Conservation (phyloP, 1,139 yeast genomes). For the Hyphopichia khmerensis region DNA sequence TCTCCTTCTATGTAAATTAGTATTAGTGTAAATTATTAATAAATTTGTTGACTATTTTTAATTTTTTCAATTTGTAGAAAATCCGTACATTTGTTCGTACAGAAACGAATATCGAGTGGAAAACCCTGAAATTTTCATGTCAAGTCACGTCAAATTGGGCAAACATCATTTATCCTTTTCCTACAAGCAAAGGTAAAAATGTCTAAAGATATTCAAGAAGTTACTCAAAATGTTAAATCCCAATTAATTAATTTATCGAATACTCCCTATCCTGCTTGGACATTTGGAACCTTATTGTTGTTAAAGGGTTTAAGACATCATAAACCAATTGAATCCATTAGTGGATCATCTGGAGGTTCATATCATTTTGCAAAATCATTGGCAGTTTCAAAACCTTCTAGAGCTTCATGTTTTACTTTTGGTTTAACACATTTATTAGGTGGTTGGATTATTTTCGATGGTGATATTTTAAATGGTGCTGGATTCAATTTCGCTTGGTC, state of each 20-base stretch:
- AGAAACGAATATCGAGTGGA: too few species aligned
- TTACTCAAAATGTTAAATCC: not conserved
- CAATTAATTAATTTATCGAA: slow-evolving; percentile 27
- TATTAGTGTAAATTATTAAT: slow-evolving; percentile 4
- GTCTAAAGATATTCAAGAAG: not conserved
- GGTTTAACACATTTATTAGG: slow-evolving; percentile 77
- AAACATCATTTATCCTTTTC: too few species aligned
- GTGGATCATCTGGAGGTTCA: slow-evolving; percentile 31
- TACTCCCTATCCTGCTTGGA: slow-evolving; percentile 58
- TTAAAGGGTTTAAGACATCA: slow-evolving; percentile 41
- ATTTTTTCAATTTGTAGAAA: not conserved
- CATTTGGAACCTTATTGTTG: slow-evolving; percentile 39
- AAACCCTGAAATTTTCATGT: not conserved
- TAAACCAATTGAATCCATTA: slow-evolving; percentile 16
- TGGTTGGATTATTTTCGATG: slow-evolving; percentile 77
- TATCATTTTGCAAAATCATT: slow-evolving; percentile 25
- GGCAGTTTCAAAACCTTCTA: slow-evolving; percentile 35
- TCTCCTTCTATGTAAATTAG: slow-evolving; percentile 4
- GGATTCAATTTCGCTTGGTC: slow-evolving; percentile 93
- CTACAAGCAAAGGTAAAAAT: too few species aligned
- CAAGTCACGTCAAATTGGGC: too few species aligned
- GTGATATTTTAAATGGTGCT: slow-evolving; percentile 79
- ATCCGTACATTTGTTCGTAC: not conserved
- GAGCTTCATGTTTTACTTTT: slow-evolving; percentile 45
- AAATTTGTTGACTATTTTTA: not conserved